Evolutionary conservation across 352 stramenopile genomes (phyloP).

Genomic region (Globisporangium cederbergense): DNA sequence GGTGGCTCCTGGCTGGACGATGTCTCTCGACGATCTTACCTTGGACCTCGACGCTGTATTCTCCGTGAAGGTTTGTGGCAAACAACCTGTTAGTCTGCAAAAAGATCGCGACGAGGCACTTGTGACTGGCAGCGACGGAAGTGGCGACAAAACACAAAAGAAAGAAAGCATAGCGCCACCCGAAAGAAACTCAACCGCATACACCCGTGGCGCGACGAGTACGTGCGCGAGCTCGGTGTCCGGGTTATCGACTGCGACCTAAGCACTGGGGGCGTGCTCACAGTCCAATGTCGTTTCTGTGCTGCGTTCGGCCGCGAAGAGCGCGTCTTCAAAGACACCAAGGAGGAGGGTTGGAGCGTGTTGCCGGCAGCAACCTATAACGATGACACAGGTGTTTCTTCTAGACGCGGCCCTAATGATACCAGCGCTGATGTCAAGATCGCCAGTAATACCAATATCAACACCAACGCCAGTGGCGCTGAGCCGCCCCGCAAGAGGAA

Average conservation of each 20-base stretch:
- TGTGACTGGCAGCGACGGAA: no score
- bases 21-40: no score
- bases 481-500: constrained; percentile 7
- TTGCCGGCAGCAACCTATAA: not conserved
- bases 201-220: constrained; percentile 33
- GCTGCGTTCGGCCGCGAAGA: constrained; percentile 34
- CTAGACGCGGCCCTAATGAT: not conserved
- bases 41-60: no score
- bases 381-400: not conserved
- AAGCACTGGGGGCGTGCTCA: constrained; percentile 26
- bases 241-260: constrained; percentile 25
- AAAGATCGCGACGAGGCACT: no score
- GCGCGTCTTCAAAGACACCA: not conserved
- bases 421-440: not conserved
- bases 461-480: not conserved
- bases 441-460: not conserved
- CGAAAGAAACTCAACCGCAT: constrained; percentile 21
- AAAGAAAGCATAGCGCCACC: no score
- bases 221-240: constrained; percentile 30
- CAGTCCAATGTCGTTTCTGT: constrained; percentile 37
- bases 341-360: not conserved
- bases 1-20: no score
- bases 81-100: no score
- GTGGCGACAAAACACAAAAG: no score
- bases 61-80: no score